These are phyloP conservation scores for Boletus huronensis DNA, from an alignment of 768 basidiomycete species.

Conservation along the genomic window DNA sequence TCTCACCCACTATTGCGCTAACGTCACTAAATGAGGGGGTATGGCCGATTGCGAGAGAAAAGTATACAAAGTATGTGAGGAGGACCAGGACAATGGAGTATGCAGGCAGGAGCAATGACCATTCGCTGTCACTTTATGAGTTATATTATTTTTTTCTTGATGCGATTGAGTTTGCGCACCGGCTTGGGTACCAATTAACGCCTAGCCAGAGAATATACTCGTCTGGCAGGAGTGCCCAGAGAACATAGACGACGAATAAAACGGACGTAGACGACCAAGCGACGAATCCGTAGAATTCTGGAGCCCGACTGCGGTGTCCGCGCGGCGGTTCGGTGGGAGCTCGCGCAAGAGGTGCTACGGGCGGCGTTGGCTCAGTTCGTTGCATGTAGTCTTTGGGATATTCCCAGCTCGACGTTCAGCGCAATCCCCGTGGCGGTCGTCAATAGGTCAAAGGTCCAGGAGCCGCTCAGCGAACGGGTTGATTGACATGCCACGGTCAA, in stretches of 20 bases:
- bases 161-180: slow-evolving; percentile 41
- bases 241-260: slow-evolving; percentile 62
- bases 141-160: not conserved
- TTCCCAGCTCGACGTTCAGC: slow-evolving; percentile 14
- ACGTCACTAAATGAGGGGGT: slow-evolving; percentile 71
- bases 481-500: not conserved
- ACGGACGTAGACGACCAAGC: slow-evolving; percentile 78
- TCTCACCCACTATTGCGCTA: slow-evolving; percentile 63
- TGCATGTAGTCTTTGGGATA: slow-evolving; percentile 4
- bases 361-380: slow-evolving; percentile 38
- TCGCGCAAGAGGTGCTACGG: slow-evolving; percentile 42
- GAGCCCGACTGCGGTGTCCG: slow-evolving; percentile 60
- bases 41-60: slow-evolving; percentile 64
- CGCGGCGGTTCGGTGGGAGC: slow-evolving; percentile 38
- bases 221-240: slow-evolving; percentile 83
- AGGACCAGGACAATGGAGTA: slow-evolving; percentile 70
- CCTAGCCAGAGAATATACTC: slow-evolving; percentile 62
- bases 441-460: not conserved
- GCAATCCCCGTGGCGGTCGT: slow-evolving; percentile 20
- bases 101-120: slow-evolving; percentile 78
- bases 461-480: not conserved
- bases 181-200: slow-evolving; percentile 83
- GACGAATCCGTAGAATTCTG: slow-evolving; percentile 90
- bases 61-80: slow-evolving; percentile 74
- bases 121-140: slow-evolving; percentile 55